Evolutionary conservation across 2,329 filamentous ascomycete genomes (phyloP), one percentile per base, ranked within the genome.

Genomic region (Alternaria atra): DNA sequence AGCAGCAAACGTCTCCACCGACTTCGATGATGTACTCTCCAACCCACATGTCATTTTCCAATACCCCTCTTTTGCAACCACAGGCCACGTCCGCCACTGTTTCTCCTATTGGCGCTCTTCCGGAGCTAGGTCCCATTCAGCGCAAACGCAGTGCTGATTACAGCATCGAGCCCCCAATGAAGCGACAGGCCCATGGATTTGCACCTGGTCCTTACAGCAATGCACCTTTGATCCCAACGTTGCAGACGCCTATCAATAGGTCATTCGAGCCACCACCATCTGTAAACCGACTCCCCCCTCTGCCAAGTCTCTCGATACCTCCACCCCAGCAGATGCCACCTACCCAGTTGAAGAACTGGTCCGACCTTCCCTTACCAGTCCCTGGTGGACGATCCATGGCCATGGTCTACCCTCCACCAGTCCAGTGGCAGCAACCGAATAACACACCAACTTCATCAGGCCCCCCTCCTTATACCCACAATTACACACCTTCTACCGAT

Each of bases 351-450:
- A 77, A 80, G 40, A 85, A 82, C 63, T 74, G 79, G 46, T 72
- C 80, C 3, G 80, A 84, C 39, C 80, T 80, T 40, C 72, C 79
- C 6, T 80, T 88, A 23, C 72, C 75, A 7, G 64, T 63, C 12
- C 89, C 91, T 15, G 85, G 85, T 13, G 81, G 85, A 12, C 87
- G 91, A 50, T 87, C 92, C 8, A 94, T 97, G 89, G 86, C 90
- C 6, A 88, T 91, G 17, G 90, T 93, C 2, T 97, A 91, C 75
- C 85, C 88, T 32, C 84, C 84, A 10, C 81, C 88, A 1, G 80
- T 80, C 30, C 82, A 82, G 51, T 88, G 84, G 82, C 77, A 80
- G n/a, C 80, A 82, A 54, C 76, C 81, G 32, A 78, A 83, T 9
- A 68, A 68, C 55, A 77, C 75, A 17, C 76, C 78, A 10, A 75